A percentile compares a stretch with the other conserved stretches of the same genome.
Conservation (phyloP, 2,329 filamentous ascomycete species). For the Byssothecium circinans region DNA sequence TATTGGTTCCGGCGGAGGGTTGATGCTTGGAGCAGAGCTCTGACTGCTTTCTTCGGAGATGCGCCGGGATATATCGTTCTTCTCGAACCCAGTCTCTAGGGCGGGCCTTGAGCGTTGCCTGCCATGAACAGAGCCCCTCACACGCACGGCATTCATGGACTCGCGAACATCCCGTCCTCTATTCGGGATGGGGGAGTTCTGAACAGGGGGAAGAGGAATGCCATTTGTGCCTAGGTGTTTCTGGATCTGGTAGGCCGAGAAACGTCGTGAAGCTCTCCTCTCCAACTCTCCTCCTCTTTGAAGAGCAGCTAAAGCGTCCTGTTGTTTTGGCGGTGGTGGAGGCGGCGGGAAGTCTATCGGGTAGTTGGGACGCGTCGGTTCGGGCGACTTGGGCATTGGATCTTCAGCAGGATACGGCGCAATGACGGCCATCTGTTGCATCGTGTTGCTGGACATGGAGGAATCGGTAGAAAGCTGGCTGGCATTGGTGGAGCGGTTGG, state of each 20-base stretch:
- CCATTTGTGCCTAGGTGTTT: constrained; percentile 88
- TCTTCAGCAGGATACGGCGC: constrained; percentile 71
- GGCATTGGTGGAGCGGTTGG: constrained; percentile 35
- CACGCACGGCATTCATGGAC: constrained; percentile 73
- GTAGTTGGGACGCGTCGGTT: constrained; percentile 43
- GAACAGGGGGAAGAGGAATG: constrained; percentile 76
- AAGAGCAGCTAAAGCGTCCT: constrained; percentile 86
- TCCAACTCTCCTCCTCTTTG: constrained; percentile 92
- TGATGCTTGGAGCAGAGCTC: constrained; percentile 41
- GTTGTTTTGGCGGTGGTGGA: constrained; percentile 77
- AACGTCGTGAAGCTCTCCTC: constrained; percentile 85
- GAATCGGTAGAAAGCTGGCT: constrained; percentile 51
- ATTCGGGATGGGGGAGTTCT: constrained; percentile 82
- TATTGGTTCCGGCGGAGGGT: constrained; percentile 33
- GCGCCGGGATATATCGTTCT: constrained; percentile 50
- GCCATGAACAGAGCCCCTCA: constrained; percentile 58
- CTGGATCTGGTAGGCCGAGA: constrained; percentile 95
- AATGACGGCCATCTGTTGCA: constrained; percentile 75
- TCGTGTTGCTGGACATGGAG: constrained; percentile 70
- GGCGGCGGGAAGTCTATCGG: constrained; percentile 69
- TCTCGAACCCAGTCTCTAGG: constrained; percentile 64
- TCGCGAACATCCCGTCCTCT: constrained; percentile 81
- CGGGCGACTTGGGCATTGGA: constrained; percentile 46
- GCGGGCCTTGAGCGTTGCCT: constrained; percentile 54
- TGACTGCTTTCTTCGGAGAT: constrained; percentile 65